These are phyloP conservation scores for Cucurbita moschata DNA, from an alignment of 306 rosid species.

Conservation along the genomic window DNA sequence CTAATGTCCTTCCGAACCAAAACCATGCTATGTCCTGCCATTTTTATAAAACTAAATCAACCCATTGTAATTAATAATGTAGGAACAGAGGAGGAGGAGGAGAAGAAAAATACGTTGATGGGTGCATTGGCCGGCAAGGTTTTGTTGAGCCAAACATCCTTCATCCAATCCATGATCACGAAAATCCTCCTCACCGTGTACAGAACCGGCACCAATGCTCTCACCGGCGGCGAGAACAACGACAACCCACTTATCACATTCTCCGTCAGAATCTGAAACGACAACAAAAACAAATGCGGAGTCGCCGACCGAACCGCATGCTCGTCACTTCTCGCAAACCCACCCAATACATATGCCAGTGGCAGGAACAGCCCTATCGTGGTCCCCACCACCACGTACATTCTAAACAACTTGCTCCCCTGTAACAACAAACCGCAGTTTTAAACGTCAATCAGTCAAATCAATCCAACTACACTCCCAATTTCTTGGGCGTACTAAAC, in stretches of 20 bases:
- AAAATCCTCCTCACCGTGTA: constrained; percentile 59
- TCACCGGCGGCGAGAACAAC: constrained; percentile 64
- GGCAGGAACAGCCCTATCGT: constrained; percentile 64
- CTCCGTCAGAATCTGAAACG: constrained; percentile 69
- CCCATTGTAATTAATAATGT: no score
- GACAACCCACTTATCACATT: constrained; percentile 56
- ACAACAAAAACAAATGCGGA: constrained; percentile 57
- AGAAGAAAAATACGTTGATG: constrained; percentile 20
- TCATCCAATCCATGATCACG: constrained; percentile 60
- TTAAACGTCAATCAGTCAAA: no score
- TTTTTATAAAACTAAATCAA: not conserved
- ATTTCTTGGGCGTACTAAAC: no score
- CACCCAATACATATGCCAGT: constrained; percentile 67
- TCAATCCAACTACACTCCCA: not conserved
- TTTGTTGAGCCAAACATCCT: constrained; percentile 58
- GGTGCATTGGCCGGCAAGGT: constrained; percentile 48
- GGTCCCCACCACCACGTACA: constrained; percentile 54
- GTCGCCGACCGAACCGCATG: constrained; percentile 73
- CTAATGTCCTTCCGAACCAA: constrained; percentile 65
- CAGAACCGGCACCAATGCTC: constrained; percentile 64
- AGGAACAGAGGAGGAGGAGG: no score
- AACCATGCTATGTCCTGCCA: constrained; percentile 54
- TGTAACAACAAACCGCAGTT: constrained; percentile 8
- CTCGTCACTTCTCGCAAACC: constrained; percentile 77
- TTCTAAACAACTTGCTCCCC: constrained; percentile 37